Percentiles rank a stretch among this genome's conserved stretches.
Conservation (phyloP, 257 asterid species). For the Plantago ovata region DNA sequence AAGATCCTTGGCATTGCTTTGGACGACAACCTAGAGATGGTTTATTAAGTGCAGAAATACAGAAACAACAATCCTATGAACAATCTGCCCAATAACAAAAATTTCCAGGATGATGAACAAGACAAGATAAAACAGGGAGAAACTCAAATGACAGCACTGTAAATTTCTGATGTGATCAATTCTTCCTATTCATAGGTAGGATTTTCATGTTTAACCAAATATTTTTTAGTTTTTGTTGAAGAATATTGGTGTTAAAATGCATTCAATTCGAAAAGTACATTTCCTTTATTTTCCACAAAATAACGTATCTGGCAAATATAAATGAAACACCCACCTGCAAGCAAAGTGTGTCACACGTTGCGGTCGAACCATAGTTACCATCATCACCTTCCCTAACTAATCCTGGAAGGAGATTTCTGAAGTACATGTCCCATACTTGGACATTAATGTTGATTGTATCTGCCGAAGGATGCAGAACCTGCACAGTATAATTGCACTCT, state of each 20-base stretch:
- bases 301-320: too few species aligned
- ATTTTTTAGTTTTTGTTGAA: not conserved
- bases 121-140: too few species aligned
- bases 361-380: conserved; percentile 85
- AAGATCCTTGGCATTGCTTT: too few species aligned
- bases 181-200: too few species aligned
- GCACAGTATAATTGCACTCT: conserved; percentile 14
- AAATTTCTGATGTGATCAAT: too few species aligned
- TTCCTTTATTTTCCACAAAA: conserved; percentile 1
- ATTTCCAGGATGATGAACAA: too few species aligned
- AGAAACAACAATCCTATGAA: too few species aligned
- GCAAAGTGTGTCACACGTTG: conserved; percentile 79
- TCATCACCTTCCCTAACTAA: conserved; percentile 79
- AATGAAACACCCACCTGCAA: conserved; percentile 61
- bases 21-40: too few species aligned
- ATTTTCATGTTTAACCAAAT: too few species aligned
- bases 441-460: conserved; percentile 69
- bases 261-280: not conserved
- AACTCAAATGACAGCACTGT: too few species aligned
- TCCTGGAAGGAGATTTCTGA: conserved; percentile 69
- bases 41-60: too few species aligned
- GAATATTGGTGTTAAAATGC: not conserved
- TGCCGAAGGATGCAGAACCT: conserved; percentile 83
- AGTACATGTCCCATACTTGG: conserved; percentile 83
- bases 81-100: too few species aligned